Evolutionary conservation across 106 monocot genomes (phyloP), one percentile per base, ranked within the genome.

Genomic region (Platanthera zijinensis): DNA sequence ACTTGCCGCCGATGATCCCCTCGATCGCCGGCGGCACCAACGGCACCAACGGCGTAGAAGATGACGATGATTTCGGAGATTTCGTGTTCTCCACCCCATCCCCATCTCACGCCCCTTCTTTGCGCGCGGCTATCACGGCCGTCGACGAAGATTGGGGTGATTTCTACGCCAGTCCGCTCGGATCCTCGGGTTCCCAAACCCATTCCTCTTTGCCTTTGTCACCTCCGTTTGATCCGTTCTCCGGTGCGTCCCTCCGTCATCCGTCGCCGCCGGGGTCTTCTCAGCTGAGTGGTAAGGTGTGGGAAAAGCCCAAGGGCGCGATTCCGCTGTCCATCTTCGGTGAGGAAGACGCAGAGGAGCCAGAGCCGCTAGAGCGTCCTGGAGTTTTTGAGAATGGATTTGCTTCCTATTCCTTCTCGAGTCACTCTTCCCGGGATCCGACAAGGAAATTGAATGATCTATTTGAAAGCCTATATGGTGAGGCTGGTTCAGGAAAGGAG

Each of bases 41-140:
- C 22, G 51, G 10, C 72, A 46, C 6, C 51, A 51, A 51, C 51
- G 51, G 72, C 61, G 0, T 11, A 11, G n/a, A n/a, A 9, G 72
- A 51, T 19, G 72, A 72, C 72, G 72, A 72, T 7, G 49, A 72
- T 72, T 70, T 70, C 70, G 72, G 72, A 50, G 72, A 72, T 72
- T 72, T 72, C 51, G 72, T 72, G 10, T 72, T 72, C 51, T 51
- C 72, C 10, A 51, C 21, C 9, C 19, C 72, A 51, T 72, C 50
- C n/a, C 17, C 49, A 7, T 50, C 49, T 9, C 72, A 72, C 51
- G 11, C 50, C 22, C 72, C 51, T n/a, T 12, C 51, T 11, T 3
- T 51, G 5, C 18, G 8, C 72, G n/a, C 51, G 8, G 11, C 72
- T 21, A 9, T 21, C 51, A 21, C 19, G 21, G 72, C 19, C 1